Evolutionary conservation across 164 flowering plant genomes (phyloP).

Genomic region (Houttuynia cordata): DNA sequence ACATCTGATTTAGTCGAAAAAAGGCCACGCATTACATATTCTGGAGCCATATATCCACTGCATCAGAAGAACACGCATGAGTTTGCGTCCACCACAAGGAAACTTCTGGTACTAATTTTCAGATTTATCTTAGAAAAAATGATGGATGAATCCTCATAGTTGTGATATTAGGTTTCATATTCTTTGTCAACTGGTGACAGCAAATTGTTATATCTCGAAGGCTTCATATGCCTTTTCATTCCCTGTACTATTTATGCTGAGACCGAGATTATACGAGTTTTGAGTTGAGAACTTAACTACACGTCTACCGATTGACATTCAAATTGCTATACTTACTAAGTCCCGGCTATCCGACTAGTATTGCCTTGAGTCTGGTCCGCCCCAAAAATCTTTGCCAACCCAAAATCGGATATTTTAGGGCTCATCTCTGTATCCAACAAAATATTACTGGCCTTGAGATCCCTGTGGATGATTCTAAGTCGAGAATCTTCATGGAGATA

Average conservation of each 20-base stretch:
- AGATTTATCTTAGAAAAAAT: too few species aligned
- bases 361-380: constrained; percentile 15
- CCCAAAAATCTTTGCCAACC: constrained; percentile 32
- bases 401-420: constrained; percentile 46
- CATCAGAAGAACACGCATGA: not conserved
- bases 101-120: too few species aligned
- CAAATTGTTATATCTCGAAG: too few species aligned
- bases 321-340: constrained; percentile 21
- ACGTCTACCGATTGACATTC: too few species aligned
- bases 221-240: too few species aligned
- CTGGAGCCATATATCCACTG: constrained; percentile 12
- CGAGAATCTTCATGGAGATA: constrained; percentile 59
- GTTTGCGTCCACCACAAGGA: too few species aligned
- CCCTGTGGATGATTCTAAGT: constrained; percentile 38
- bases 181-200: too few species aligned
- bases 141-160: too few species aligned
- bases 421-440: constrained; percentile 35
- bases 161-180: too few species aligned
- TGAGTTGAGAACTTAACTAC: too few species aligned
- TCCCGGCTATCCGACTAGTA: constrained; percentile 23
- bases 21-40: constrained; percentile 3
- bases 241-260: not conserved
- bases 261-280: too few species aligned
- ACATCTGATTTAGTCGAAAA: constrained; percentile 9
- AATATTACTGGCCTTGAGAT: constrained; percentile 48